These are phyloP conservation scores for Farysia itapuensis DNA, from an alignment of 1,284 basidiomycete genomes.

Conservation along the genomic window DNA sequence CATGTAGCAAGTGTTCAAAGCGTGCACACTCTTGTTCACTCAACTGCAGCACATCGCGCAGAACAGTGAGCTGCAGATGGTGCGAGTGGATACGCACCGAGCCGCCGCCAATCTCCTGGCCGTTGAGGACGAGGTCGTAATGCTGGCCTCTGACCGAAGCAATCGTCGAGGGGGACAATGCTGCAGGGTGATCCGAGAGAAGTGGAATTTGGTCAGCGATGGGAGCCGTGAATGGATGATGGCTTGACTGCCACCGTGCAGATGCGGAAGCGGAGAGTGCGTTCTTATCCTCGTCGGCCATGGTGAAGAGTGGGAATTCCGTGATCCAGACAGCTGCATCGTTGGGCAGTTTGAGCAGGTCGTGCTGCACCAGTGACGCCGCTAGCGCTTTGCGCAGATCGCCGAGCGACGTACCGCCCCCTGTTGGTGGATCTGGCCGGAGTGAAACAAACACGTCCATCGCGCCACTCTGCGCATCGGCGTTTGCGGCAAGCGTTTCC, in stretches of 20 bases:
- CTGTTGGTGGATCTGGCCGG: constrained; percentile 62
- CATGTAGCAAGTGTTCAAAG: constrained; percentile 82
- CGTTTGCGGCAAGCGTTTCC: constrained; percentile 60
- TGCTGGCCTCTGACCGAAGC: constrained; percentile 77
- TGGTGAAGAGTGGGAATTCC: constrained; percentile 91
- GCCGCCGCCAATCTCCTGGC: constrained; percentile 88
- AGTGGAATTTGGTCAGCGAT: constrained; percentile 79
- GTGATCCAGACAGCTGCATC: constrained; percentile 94
- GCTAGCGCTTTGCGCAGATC: constrained; percentile 70
- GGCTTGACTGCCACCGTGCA: constrained; percentile 78
- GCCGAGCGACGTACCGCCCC: constrained; percentile 83
- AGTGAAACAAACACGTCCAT: constrained; percentile 32
- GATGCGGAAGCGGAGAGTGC: constrained; percentile 65
- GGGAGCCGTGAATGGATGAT: constrained; percentile 96
- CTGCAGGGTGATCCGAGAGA: constrained; percentile 64
- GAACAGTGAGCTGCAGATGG: constrained; percentile 78
- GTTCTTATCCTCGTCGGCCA: constrained; percentile 82
- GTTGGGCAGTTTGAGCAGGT: constrained; percentile 61
- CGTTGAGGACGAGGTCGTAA: constrained; percentile 95
- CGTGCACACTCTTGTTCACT: constrained; percentile 71
- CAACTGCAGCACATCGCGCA: constrained; percentile 75
- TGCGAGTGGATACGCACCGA: constrained; percentile 89
- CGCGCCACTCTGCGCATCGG: constrained; percentile 61
- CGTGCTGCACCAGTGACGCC: constrained; percentile 68
- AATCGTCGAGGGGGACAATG: constrained; percentile 3